Base-by-base conservation (phyloP, 441 rosid species). In the Macaranga tanarius region DNA sequence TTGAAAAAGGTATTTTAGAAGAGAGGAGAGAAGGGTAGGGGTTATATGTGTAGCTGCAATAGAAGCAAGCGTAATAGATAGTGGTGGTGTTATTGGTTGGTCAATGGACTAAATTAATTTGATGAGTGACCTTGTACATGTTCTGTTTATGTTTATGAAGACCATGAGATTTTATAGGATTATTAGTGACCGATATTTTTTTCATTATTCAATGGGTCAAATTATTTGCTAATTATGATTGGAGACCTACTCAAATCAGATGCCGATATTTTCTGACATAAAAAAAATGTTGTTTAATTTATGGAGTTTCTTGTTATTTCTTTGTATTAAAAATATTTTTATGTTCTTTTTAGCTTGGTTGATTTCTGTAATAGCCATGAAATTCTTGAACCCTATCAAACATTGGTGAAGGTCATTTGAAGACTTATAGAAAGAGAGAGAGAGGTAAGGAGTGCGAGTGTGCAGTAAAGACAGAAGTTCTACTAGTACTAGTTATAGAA, bases 351-450 rank as follows among this genome's bases (percentile, higher is more conserved):
- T 50, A 13, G 10, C 8, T 20, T 55, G 28, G n/a, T n/a, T 55
- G 59, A 55, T 55, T 55, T 20, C 59, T 55, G 2, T 13, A 22
- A 9, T n/a, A 55, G 25, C 59, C 56, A 17, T 52, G 22, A 19
- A 17, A 52, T n/a, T 52, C 56, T 26, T 62, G 20, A 38, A 40
- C 6, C 66, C 64, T 60, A 28, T 60, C 64, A 60, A 60, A 16
- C 44, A 28, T 60, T 60, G 22, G 16, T 4, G 64, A 44, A 60
- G 44, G 17, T 34, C 22, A 25, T 65, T 25, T 65, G 69, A 13
- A 11, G 15, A 11, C n/a, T 45, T 25, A 10, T n/a, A n/a, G n/a
- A n/a, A n/a, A n/a, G 45, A 9, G 75, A 76, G 52, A 5, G 22
- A 25, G 59, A 50, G 68, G 13, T 12, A 1, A 15, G 0, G 20